These are phyloP conservation scores for Oryza meridionalis DNA, from an alignment of 176 grass and related monocot species.

Conservation along the genomic window DNA sequence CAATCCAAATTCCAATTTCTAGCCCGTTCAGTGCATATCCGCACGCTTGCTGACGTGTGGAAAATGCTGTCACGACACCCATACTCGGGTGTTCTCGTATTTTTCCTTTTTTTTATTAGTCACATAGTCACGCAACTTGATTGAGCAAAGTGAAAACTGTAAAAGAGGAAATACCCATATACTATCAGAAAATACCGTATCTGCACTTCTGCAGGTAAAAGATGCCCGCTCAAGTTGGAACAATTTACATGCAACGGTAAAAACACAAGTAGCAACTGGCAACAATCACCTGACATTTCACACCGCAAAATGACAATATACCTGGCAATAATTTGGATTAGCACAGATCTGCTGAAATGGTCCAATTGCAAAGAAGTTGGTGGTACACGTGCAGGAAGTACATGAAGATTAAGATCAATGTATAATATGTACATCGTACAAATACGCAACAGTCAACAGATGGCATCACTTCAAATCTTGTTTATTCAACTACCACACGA, in stretches of 20 bases:
- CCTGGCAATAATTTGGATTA: slow-evolving; percentile 9
- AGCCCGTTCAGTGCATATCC: neutral
- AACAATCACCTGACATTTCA: slow-evolving; percentile 21
- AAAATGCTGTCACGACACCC: neutral
- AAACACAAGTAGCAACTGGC: neutral
- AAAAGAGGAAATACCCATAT: neutral
- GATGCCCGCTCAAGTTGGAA: neutral
- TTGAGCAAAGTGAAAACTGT: neutral
- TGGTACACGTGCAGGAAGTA: slow-evolving; percentile 36
- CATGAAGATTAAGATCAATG: slow-evolving; percentile 21
- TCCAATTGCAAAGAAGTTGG: slow-evolving; percentile 17
- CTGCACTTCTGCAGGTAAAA: neutral
- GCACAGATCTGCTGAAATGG: neutral
- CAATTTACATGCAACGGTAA: neutral
- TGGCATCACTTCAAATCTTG: slow-evolving; percentile 35
- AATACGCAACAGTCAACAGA: slow-evolving; percentile 21
- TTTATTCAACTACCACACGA: slow-evolving; percentile 49
- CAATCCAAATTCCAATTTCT: neutral
- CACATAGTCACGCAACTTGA: neutral
- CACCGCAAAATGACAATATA: slow-evolving; percentile 24
- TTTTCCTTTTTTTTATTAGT: neutral
- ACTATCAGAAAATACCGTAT: neutral
- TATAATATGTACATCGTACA: slow-evolving; percentile 52
- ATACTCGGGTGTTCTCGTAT: neutral
- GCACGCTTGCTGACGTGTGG: slow-evolving; percentile 6